A percentile compares a stretch with the other conserved stretches of the same genome.
Conservation (phyloP, 495 filamentous ascomycete species). For the Aspergillus incahuasiensis region DNA sequence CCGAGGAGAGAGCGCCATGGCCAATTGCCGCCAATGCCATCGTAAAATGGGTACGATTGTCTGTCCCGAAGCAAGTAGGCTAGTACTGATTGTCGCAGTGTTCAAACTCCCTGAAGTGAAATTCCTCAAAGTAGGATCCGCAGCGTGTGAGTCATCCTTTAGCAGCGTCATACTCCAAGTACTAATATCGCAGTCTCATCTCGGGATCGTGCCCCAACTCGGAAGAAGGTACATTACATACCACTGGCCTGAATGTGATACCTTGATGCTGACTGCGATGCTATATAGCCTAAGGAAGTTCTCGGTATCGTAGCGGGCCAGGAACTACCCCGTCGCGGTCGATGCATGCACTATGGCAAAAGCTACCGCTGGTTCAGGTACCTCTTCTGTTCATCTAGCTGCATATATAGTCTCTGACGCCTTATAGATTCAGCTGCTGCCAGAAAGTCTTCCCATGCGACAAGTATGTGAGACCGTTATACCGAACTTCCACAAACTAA, state of each 20-base stretch:
- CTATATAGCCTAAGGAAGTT: slow-evolving; percentile 58
- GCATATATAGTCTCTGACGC: slow-evolving; percentile 2
- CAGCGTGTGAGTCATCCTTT: slow-evolving; percentile 34
- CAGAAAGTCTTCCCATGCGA: slow-evolving; percentile 74
- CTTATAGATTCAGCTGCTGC: slow-evolving; percentile 55
- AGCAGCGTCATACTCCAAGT: too few species aligned
- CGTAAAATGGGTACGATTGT: slow-evolving; percentile 62
- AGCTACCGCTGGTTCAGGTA: slow-evolving; percentile 83
- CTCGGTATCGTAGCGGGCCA: slow-evolving; percentile 76
- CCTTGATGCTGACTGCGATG: too few species aligned
- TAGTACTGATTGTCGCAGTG: slow-evolving; percentile 22
- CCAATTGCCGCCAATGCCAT: slow-evolving; percentile 79
- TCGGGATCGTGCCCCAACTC: slow-evolving; percentile 41
- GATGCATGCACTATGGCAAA: slow-evolving; percentile 75
- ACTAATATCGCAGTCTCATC: slow-evolving; percentile 21
- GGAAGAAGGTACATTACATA: slow-evolving; percentile 48
- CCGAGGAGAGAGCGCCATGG: slow-evolving; percentile 69
- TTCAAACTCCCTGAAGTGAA: slow-evolving; percentile 78
- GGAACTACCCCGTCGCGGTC: slow-evolving; percentile 67
- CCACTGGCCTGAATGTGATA: too few species aligned
- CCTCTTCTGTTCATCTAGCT: slow-evolving; percentile 30
- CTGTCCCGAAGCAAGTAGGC: background rate
- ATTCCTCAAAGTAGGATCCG: slow-evolving; percentile 65
- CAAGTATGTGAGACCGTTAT: slow-evolving; percentile 30
- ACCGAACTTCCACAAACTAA: slow-evolving; percentile 9